A percentile compares a stretch with the other conserved stretches of the same genome.
Conservation (phyloP, 257 asterid genomes). For the Asclepias syriaca region DNA sequence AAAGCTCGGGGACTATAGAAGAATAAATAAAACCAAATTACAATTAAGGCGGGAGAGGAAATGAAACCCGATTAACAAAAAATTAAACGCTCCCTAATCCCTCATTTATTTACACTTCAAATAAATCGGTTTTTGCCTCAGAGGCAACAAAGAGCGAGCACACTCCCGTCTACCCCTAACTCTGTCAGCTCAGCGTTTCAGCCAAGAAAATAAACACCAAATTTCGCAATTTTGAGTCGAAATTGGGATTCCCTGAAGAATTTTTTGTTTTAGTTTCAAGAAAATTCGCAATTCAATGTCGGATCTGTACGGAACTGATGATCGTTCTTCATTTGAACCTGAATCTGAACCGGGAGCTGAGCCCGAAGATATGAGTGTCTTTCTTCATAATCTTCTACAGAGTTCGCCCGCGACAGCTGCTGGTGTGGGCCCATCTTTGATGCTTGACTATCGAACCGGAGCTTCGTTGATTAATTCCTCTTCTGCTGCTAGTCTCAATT, state of each 20-base stretch:
- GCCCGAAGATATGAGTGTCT: slow-evolving; percentile 68
- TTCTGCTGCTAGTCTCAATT: slow-evolving; percentile 43
- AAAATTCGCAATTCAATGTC: slow-evolving; percentile 34
- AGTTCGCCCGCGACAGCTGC: slow-evolving; percentile 46
- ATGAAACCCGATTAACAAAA: slow-evolving; percentile 3
- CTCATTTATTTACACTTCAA: background rate
- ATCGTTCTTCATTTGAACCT: slow-evolving; percentile 20
- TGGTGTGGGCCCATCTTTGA: slow-evolving; percentile 21
- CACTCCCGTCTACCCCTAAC: background rate
- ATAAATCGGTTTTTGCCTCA: background rate
- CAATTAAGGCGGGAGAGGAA: slow-evolving; percentile 54
- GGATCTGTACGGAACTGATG: slow-evolving; percentile 56
- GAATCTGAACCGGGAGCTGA: slow-evolving; percentile 30
- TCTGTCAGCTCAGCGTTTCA: background rate
- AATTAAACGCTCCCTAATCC: slow-evolving; percentile 21
- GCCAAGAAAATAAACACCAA: background rate
- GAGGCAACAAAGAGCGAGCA: background rate
- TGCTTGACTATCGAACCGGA: slow-evolving; percentile 26
- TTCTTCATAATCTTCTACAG: slow-evolving; percentile 60
- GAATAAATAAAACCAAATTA: slow-evolving; percentile 12
- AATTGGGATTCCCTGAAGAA: background rate
- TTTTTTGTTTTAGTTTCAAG: slow-evolving; percentile 7
- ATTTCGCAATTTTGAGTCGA: background rate
- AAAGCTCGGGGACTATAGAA: background rate
- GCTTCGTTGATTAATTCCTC: slow-evolving; percentile 26